Evolutionary conservation across 2,329 filamentous ascomycete species (phyloP).

Genomic region (Fusarium sp.): DNA sequence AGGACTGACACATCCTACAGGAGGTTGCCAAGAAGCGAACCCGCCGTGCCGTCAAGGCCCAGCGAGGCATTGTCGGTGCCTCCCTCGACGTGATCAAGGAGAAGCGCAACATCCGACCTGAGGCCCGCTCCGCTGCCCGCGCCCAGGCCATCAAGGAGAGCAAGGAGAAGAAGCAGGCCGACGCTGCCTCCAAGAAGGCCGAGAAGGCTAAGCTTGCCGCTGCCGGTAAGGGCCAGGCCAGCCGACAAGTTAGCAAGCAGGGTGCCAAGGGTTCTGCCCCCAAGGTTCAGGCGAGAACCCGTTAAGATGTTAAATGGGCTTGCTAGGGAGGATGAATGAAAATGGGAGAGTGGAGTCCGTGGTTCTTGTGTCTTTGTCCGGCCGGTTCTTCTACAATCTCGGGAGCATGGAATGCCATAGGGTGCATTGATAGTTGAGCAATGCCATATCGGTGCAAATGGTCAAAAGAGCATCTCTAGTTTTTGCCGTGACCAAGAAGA

Average conservation of each 20-base stretch:
- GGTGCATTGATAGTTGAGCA: slow-evolving; percentile 58
- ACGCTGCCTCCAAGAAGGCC: slow-evolving; percentile 94
- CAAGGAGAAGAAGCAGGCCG: slow-evolving; percentile 97
- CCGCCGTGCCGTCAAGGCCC: slow-evolving; percentile 96
- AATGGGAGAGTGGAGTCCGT: slow-evolving; percentile 53
- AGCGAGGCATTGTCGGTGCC: slow-evolving; percentile 98
- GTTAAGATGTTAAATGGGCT: slow-evolving; percentile 61
- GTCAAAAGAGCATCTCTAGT: slow-evolving; percentile 42
- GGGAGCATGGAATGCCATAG: slow-evolving; percentile 57
- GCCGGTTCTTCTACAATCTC: slow-evolving; percentile 57
- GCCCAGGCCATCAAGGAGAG: slow-evolving; percentile 92
- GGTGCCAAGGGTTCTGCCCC: slow-evolving; percentile 88
- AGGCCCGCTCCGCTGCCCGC: slow-evolving; percentile 93
- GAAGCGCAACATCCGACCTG: slow-evolving; percentile 92
- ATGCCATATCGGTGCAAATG: slow-evolving; percentile 53
- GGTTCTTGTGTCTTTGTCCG: slow-evolving; percentile 58
- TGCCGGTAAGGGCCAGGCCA: slow-evolving; percentile 75
- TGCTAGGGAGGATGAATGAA: slow-evolving; percentile 40
- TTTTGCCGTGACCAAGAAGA: slow-evolving; percentile 35
- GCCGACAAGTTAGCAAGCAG: slow-evolving; percentile 94
- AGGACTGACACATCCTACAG: slow-evolving; percentile 69
- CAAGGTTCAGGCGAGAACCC: slow-evolving; percentile 89
- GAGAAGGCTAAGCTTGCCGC: slow-evolving; percentile 97
- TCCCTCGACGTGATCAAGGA: slow-evolving; percentile 99
- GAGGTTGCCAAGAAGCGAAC: slow-evolving; percentile 99